These are phyloP conservation scores for Spergularia marina DNA, from an alignment of 148 eudicot species.

Conservation along the genomic window DNA sequence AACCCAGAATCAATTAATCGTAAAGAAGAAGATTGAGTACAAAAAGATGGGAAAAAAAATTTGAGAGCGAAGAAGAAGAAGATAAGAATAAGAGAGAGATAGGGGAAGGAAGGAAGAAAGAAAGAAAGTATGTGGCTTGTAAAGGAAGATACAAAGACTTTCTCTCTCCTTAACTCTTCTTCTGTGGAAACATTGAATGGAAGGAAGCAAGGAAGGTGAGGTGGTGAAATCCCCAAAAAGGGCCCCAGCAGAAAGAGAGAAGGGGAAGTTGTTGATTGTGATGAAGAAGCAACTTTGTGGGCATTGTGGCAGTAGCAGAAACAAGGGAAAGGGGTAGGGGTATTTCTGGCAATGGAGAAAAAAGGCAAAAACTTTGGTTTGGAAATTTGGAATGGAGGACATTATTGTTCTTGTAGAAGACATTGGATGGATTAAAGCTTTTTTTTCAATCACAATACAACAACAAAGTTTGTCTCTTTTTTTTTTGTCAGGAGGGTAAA, in stretches of 20 bases:
- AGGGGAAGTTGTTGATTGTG: slow-evolving; percentile 6
- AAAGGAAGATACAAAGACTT: slow-evolving; percentile 11
- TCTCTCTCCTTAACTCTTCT: background rate
- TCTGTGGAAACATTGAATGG: slow-evolving; percentile 30
- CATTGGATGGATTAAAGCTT: no score
- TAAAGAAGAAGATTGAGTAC: background rate
- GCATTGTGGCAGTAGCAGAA: slow-evolving; percentile 19
- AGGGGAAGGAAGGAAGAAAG: background rate
- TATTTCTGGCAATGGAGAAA: slow-evolving; percentile 21
- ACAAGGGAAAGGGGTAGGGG: slow-evolving; percentile 15
- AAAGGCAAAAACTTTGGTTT: no score
- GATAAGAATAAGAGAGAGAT: background rate
- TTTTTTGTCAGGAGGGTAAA: no score
- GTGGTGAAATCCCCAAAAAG: slow-evolving; percentile 36
- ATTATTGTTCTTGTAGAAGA: background rate
- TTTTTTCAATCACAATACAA: no score
- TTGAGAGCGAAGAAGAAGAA: background rate
- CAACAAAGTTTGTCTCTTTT: no score
- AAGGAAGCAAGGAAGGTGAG: slow-evolving; percentile 11
- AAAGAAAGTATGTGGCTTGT: slow-evolving; percentile 7
- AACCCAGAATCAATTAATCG: slow-evolving; percentile 14
- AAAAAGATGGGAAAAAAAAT: background rate
- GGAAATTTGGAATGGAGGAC: slow-evolving; percentile 1
- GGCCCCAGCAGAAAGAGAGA: slow-evolving; percentile 17
- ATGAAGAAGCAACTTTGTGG: slow-evolving; percentile 26